Percentiles rank a stretch among this genome's conserved stretches.
Evolutionary conservation across 306 rosid genomes (phyloP).

Genomic region (Dryas octopetala): DNA sequence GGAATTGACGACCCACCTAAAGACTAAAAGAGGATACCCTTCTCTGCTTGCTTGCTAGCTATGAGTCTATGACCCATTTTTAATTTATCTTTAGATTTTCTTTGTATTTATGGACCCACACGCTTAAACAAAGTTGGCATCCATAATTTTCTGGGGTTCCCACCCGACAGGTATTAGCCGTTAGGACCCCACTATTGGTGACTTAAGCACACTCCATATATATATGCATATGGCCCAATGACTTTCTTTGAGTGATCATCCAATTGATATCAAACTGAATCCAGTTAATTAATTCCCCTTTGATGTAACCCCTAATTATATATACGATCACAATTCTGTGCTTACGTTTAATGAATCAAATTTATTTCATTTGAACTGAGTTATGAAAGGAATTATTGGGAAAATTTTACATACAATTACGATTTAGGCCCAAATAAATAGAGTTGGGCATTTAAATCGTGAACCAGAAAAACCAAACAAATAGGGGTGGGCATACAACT

Average conservation of each 20-base stretch:
- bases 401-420: too few relatives aligned
- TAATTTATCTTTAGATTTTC: conserved; percentile 17
- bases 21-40: conserved; percentile 24
- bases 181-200: conserved; percentile 59
- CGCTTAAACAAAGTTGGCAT: conserved; percentile 83
- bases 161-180: conserved; percentile 60
- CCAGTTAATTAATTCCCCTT: conserved; percentile 20
- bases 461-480: too few relatives aligned
- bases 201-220: conserved; percentile 22
- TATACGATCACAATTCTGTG: neutral
- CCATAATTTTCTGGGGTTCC: conserved; percentile 56
- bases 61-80: conserved; percentile 25
- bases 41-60: neutral
- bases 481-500: too few relatives aligned
- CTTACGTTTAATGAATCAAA: neutral
- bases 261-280: conserved; percentile 27
- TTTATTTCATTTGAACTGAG: neutral
- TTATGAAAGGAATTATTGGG: too few relatives aligned
- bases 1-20: conserved; percentile 88
- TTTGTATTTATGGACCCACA: conserved; percentile 58
- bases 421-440: too few relatives aligned
- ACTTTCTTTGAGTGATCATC: conserved; percentile 1
- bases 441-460: too few relatives aligned
- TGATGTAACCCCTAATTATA: conserved; percentile 24
- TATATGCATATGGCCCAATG: neutral